Base-by-base conservation (phyloP, 1,284 basidiomycete genomes). In the Phellinidium pouzarii region DNA sequence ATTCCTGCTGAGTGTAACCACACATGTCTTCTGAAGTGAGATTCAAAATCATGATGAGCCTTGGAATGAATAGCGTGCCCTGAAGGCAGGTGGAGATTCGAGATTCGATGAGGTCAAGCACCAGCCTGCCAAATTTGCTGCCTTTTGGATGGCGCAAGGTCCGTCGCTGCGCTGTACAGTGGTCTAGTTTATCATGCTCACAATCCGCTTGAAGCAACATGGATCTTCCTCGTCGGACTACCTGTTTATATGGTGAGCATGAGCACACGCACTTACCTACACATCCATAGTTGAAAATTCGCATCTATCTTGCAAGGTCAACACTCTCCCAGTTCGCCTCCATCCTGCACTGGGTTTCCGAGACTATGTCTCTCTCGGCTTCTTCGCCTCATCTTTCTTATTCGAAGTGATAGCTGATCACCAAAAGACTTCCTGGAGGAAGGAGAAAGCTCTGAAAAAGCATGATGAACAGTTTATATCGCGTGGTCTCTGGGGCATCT, bases 391-490 rank as follows among this genome's bases (percentile, higher is more conserved):
- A 3, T 84, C 82, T 0, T 76, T 87, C 60, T 60, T 79, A 2
- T 71, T 84, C 31, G 84, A 90, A 64, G 72, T 79, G 7, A 64
- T 79, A 38, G 84, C 86, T 3, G 88, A 91, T 66, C 62, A 68
- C 44, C 86, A 91, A 67, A 91, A 91, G 66, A 70, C 76, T 4
- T 64, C 68, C 1, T 91, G 88, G 88, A 71, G 84, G 46, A 66
- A 67, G 22, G 76, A 72, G 3, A 85, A 82, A 62, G 71, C 84
- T n/a, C 71, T 69, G 9, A 85, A 85, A 61, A 69, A 82, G 59
- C 87, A 91, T 62, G 76, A 84, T 42, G 84, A 91, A 60, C 75
- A 79, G 60, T 91, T 91, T 63, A 85, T 91, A 59, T 76, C 73
- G 3, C 71, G 69, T 26, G 88, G 89, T 0, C 67, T 90, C 8